These are phyloP conservation scores for Hemileccinum impolitum DNA, from an alignment of 768 basidiomycete genomes.

Conservation along the genomic window DNA sequence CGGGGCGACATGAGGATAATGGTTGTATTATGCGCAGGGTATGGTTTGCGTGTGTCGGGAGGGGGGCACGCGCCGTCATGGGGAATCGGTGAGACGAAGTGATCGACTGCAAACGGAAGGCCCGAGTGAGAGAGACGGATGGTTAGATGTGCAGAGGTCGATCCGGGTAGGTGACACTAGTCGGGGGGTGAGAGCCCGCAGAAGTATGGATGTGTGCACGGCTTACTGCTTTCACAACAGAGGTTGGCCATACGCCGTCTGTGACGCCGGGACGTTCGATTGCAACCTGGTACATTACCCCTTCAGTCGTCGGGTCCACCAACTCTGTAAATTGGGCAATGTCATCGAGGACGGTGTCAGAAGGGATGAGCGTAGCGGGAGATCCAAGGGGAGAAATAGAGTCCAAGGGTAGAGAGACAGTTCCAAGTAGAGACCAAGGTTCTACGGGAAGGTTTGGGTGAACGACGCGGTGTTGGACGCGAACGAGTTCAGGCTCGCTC, in stretches of 20 bases:
- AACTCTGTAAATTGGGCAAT: slow-evolving; percentile 41
- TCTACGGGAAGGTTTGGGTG: slow-evolving; percentile 29
- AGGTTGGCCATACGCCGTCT: slow-evolving; percentile 33
- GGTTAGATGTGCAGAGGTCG: slow-evolving; percentile 52
- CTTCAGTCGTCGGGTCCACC: slow-evolving; percentile 36
- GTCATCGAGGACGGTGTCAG: slow-evolving; percentile 45
- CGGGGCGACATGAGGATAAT: slow-evolving; percentile 47
- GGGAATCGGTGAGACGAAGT: slow-evolving; percentile 67
- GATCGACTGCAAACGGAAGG: slow-evolving; percentile 64
- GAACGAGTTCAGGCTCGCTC: slow-evolving; percentile 8
- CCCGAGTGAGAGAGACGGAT: slow-evolving; percentile 49
- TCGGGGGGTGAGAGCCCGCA: slow-evolving; percentile 8
- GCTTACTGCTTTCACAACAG: slow-evolving; percentile 41
- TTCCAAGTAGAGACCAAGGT: slow-evolving; percentile 25
- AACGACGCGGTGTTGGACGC: slow-evolving; percentile 29
- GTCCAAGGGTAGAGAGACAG: slow-evolving; percentile 21
- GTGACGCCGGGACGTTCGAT: slow-evolving; percentile 46
- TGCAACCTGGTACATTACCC: slow-evolving; percentile 69
- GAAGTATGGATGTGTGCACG: slow-evolving; percentile 55
- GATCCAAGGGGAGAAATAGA: slow-evolving; percentile 36
- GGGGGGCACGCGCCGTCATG: slow-evolving; percentile 62
- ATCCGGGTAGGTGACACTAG: slow-evolving; percentile 66
- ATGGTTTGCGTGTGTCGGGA: slow-evolving; percentile 18
- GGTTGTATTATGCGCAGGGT: slow-evolving; percentile 45
- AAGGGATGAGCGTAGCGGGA: slow-evolving; percentile 35